Percentiles rank a stretch among this genome's conserved stretches.
Evolutionary conservation across 2,329 filamentous ascomycete species (phyloP).

Genomic region (Dothistroma pini): DNA sequence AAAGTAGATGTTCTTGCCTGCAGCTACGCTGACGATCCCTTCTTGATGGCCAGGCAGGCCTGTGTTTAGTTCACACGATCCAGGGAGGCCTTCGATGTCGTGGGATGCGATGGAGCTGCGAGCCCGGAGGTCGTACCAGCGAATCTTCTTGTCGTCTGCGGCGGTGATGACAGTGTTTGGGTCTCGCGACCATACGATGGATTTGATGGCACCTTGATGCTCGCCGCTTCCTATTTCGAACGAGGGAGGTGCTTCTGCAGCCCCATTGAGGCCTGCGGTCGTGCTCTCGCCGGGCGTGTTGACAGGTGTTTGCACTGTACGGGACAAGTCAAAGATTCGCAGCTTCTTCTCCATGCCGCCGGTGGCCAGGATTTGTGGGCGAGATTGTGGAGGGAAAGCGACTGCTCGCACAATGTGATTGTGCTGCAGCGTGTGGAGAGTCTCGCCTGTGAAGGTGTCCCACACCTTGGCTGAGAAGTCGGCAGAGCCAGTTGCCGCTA

Average conservation of each 20-base stretch:
- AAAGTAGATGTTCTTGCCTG: conserved; percentile 92
- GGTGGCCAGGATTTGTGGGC: conserved; percentile 74
- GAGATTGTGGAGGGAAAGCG: conserved; percentile 68
- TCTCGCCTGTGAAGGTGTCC: conserved; percentile 93
- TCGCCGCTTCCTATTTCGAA: conserved; percentile 85
- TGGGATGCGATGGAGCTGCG: conserved; percentile 72
- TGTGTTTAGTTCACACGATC: conserved; percentile 83
- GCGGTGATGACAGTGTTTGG: conserved; percentile 87
- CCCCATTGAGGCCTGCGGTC: conserved; percentile 18
- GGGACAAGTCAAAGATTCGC: conserved; percentile 82
- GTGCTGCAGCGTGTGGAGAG: conserved; percentile 81
- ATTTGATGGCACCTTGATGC: conserved; percentile 88
- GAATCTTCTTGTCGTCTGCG: conserved; percentile 81
- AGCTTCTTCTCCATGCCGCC: conserved; percentile 96
- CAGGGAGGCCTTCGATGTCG: conserved; percentile 77
- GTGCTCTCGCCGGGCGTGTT: conserved; percentile 13
- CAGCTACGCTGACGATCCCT: conserved; percentile 79
- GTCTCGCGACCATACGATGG: conserved; percentile 81
- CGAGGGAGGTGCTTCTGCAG: conserved; percentile 44
- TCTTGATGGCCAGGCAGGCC: conserved; percentile 59
- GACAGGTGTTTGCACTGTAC: conserved; percentile 34
- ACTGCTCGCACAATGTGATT: conserved; percentile 93
- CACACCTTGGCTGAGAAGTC: conserved; percentile 92
- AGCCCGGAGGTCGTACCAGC: conserved; percentile 88
- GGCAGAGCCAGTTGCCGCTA: conserved; percentile 88